These are phyloP conservation scores for Stromatinia cepivora DNA, from an alignment of 2,329 filamentous ascomycete species.

Conservation along the genomic window DNA sequence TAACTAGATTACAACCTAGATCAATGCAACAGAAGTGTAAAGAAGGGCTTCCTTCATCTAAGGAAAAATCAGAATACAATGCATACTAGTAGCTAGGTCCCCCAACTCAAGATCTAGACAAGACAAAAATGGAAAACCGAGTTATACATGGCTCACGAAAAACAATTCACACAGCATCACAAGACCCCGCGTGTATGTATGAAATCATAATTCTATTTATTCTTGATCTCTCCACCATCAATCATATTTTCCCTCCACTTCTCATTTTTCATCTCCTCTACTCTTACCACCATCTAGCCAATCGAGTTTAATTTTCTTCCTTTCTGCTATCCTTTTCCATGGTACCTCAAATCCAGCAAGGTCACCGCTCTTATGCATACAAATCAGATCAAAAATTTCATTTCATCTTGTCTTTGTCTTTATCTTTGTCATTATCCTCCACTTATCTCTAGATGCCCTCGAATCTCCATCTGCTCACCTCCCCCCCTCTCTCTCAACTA, in stretches of 20 bases:
- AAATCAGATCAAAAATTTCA: not conserved
- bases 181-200: not conserved
- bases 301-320: not conserved
- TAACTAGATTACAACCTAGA: not conserved
- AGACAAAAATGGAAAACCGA: not conserved
- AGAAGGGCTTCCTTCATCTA: not conserved
- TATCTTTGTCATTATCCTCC: conserved; percentile 20
- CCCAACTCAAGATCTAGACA: not conserved
- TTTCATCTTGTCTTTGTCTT: not conserved
- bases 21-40: not conserved
- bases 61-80: no score
- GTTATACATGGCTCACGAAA: not conserved
- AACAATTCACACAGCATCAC: not conserved
- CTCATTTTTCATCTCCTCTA: not conserved
- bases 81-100: no score
- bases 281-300: not conserved
- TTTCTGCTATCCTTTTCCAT: not conserved
- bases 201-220: conserved; percentile 5
- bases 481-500: not conserved
- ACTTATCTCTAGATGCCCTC: not conserved
- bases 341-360: conserved; percentile 8
- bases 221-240: not conserved
- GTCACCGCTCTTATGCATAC: not conserved
- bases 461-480: not conserved
- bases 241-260: not conserved